Evolutionary conservation across 331 rosid genomes (phyloP), one percentile per base, ranked within the genome.

Genomic region (Malus hybrid): DNA sequence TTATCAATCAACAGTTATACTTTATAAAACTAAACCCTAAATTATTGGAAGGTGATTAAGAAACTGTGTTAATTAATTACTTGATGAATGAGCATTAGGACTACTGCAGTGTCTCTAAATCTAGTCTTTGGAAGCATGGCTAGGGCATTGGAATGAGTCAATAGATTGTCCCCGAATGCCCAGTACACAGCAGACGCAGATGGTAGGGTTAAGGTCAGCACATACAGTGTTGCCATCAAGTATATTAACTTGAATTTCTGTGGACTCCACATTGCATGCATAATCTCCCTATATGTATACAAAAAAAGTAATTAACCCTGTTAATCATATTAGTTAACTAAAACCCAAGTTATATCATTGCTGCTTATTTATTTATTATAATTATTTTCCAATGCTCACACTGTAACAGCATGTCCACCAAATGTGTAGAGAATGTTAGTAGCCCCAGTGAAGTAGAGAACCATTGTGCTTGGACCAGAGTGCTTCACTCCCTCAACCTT

Each of bases 221-320:
- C 99, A 75, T 92, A 94, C 34, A 94, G 77, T 4, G 99, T 94
- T 66, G 99, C 99, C 5, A 87, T 82, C 80, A 94, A 84, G 86
- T 94, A 94, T 80, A 94, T 94, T 58, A 86, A 28, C 90, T 94
- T 94, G 83, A 92, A 94, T 71, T 94, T 94, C 82, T 89, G 99
- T 77, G 99, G 99, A 83, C 92, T 94, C 99, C 99, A 94, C 97
- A 94, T 94, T 39, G 99, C 99, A 87, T 94, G 97, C 99, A 94
- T 94, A 19, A 94, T 90, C 85, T 94, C 97, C 87, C 98, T 93
- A 62, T 86, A 88, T 4, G 3, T 2, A 53, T 6, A 15, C 3
- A 16, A 74, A 52, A 53, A 22, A 72, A 77, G n/a, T 29, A 39
- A 30, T 70, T 19, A 53, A 53, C 63, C 22, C 46, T 39, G 7